These are phyloP conservation scores for Aspergillus biplanus DNA, from an alignment of 495 filamentous ascomycete genomes.

Conservation along the genomic window DNA sequence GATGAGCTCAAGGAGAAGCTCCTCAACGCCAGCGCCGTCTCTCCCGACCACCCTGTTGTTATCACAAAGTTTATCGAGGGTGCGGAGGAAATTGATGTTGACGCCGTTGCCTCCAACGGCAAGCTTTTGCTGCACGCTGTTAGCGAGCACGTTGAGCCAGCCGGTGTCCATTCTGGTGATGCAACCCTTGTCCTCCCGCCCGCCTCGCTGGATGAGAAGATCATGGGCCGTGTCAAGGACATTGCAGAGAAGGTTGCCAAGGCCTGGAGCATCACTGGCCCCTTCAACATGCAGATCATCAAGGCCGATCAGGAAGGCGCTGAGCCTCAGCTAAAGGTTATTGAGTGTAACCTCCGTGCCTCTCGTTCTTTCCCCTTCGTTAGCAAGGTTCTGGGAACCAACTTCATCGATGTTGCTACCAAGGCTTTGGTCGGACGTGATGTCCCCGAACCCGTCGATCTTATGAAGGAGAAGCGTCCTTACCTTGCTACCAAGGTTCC, in stretches of 20 bases:
- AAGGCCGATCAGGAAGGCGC: conserved; percentile 76
- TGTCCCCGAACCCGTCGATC: conserved; percentile 83
- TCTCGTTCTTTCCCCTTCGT: conserved; percentile 98
- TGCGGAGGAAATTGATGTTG: conserved; percentile 96
- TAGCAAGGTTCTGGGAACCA: conserved; percentile 93
- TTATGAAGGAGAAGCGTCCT: conserved; percentile 85
- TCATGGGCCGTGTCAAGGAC: conserved; percentile 85
- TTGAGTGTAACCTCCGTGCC: conserved; percentile 97
- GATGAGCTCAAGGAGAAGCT: conserved; percentile 89
- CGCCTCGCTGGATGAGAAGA: conserved; percentile 69
- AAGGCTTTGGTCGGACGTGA: conserved; percentile 87
- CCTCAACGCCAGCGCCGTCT: conserved; percentile 85
- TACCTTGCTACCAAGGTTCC: conserved; percentile 97
- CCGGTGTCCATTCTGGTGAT: conserved; percentile 96
- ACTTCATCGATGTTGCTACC: conserved; percentile 97
- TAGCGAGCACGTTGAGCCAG: conserved; percentile 94
- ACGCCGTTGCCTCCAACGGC: conserved; percentile 87
- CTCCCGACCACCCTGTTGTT: conserved; percentile 93
- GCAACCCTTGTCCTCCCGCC: conserved; percentile 92
- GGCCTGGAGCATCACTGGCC: conserved; percentile 95
- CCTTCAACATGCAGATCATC: conserved; percentile 99
- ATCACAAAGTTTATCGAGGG: conserved; percentile 99
- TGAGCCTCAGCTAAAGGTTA: conserved; percentile 84
- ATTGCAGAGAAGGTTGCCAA: conserved; percentile 96
- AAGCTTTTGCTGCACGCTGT: conserved; percentile 91